Percentiles rank a stretch among this genome's conserved stretches.
Conservation (phyloP, 1,284 basidiomycete species). For the Leucoagaricus sp. region DNA sequence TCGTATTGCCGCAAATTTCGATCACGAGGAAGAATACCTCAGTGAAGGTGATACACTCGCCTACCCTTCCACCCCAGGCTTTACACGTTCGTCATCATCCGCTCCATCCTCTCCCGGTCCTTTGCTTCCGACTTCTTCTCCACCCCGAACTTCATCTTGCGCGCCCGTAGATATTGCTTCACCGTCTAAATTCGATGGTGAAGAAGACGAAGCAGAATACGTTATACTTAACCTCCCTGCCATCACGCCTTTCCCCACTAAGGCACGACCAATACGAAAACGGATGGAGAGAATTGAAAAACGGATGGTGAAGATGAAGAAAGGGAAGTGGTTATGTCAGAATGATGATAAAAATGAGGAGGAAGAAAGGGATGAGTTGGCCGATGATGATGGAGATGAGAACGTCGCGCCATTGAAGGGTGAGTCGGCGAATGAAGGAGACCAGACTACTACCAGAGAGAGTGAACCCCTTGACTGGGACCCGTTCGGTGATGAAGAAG, state of each 20-base stretch:
- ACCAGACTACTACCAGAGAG: conserved; percentile 16
- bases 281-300: conserved; percentile 34
- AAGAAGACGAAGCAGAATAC: conserved; percentile 17
- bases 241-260: conserved; percentile 35
- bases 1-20: conserved; percentile 16
- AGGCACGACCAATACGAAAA: conserved; percentile 29
- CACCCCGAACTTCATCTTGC: neutral
- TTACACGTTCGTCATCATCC: conserved; percentile 17
- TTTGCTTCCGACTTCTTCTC: conserved; percentile 19
- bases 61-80: conserved; percentile 16
- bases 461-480: conserved; percentile 23
- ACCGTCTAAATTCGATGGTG: conserved; percentile 9
- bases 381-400: conserved; percentile 18
- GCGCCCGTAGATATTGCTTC: neutral
- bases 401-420: conserved; percentile 16
- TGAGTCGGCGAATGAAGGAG: no score
- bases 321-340: conserved; percentile 29
- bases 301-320: conserved; percentile 32
- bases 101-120: conserved; percentile 13
- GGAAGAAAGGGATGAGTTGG: conserved; percentile 24
- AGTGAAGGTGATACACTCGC: conserved; percentile 23
- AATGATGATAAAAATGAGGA: conserved; percentile 27
- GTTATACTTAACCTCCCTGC: conserved; percentile 14
- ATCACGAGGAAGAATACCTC: conserved; percentile 22
- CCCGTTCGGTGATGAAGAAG: conserved; percentile 26